Percentiles rank a stretch among this genome's conserved stretches.
Conservation (phyloP, 1,139 yeast genomes). For the Magnusiomyces suaveolens region DNA sequence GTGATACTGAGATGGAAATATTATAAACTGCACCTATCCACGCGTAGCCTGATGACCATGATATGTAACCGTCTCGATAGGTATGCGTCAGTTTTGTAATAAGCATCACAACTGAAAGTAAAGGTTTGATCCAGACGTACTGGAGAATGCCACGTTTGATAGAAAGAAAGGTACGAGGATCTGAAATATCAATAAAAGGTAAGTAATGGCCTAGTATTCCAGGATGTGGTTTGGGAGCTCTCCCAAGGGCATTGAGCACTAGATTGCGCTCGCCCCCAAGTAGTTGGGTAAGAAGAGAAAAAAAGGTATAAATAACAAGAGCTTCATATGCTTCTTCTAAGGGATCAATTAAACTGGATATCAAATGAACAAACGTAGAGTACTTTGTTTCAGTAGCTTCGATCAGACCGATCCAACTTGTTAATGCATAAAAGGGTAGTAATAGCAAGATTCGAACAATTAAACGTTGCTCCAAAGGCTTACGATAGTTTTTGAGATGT, state of each 20-base stretch:
- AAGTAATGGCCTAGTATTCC: constrained; percentile 43
- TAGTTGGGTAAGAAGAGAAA: constrained; percentile 67
- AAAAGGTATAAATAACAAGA: constrained; percentile 88
- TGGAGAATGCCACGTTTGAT: constrained; percentile 84
- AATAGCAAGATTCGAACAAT: constrained; percentile 67
- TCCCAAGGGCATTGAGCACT: constrained; percentile 61
- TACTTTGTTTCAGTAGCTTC: constrained; percentile 37
- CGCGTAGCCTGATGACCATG: constrained; percentile 43
- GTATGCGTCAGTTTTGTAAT: constrained; percentile 43
- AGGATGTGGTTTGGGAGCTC: constrained; percentile 56
- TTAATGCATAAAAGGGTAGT: constrained; percentile 44
- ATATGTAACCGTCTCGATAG: constrained; percentile 41
- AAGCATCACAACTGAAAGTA: constrained; percentile 51
- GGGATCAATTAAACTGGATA: constrained; percentile 48
- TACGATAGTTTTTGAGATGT: constrained; percentile 65
- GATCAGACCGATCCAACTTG: constrained; percentile 50
- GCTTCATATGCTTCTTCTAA: constrained; percentile 88
- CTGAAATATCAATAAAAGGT: constrained; percentile 67
- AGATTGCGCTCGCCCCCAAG: constrained; percentile 89
- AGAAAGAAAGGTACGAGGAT: constrained; percentile 65
- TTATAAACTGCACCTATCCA: constrained; percentile 71
- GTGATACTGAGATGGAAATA: constrained; percentile 65
- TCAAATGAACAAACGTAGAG: neutral
- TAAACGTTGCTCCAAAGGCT: constrained; percentile 80
- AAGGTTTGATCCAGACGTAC: constrained; percentile 90